These are phyloP conservation scores for Pseudoscleropodium purum DNA, from an alignment of 225 moss, liverwort and hornwort genomes.

Conservation along the genomic window DNA sequence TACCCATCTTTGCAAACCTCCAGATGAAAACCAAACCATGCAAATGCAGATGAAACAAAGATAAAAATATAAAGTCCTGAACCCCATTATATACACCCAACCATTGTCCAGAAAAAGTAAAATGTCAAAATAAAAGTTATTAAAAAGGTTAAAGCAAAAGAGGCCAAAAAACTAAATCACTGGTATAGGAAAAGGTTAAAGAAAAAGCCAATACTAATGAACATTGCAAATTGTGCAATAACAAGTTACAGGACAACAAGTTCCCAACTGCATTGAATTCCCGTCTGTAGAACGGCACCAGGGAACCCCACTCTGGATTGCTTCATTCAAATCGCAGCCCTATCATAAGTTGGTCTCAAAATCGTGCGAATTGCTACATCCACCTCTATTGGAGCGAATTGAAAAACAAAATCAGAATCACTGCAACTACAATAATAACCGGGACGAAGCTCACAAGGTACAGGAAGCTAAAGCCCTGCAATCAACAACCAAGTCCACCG, in stretches of 20 bases:
- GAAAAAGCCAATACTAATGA: background rate
- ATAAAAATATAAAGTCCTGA: background rate
- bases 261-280: background rate
- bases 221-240: background rate
- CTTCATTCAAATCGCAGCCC: background rate
- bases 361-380: background rate
- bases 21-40: background rate
- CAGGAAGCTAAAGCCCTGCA: slow-evolving; percentile 94
- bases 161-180: background rate
- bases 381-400: slow-evolving; percentile 77
- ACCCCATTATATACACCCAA: background rate
- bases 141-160: background rate
- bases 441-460: slow-evolving; percentile 88
- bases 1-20: background rate
- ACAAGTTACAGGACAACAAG: background rate
- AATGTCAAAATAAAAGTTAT: background rate
- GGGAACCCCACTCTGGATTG: background rate
- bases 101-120: background rate
- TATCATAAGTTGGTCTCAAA: background rate
- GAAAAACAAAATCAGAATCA: slow-evolving; percentile 76
- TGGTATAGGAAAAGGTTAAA: background rate
- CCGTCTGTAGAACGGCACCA: background rate
- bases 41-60: background rate
- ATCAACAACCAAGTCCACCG: background rate
- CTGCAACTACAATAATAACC: slow-evolving; percentile 67